These are phyloP conservation scores for Rugosomyces carneus DNA, from an alignment of 1,284 basidiomycete species.

Conservation along the genomic window DNA sequence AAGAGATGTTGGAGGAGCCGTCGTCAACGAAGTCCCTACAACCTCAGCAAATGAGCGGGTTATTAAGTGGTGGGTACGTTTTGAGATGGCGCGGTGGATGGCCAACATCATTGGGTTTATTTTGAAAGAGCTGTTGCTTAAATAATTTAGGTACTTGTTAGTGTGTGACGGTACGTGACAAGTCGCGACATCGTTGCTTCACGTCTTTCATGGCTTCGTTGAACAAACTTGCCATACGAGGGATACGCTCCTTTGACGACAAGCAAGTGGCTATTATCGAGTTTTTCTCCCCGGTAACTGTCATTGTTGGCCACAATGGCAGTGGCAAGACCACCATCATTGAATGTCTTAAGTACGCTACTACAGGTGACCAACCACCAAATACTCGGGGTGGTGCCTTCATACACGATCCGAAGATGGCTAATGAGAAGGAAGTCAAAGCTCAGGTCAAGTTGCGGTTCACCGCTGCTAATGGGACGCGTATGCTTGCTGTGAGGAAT, in stretches of 20 bases:
- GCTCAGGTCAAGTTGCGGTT: conserved; percentile 97
- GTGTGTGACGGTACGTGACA: conserved; percentile 12
- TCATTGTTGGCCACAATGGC: conserved; percentile 98
- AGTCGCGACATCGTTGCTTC: conserved; percentile 13
- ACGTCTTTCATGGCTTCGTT: conserved; percentile 64
- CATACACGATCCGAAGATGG: conserved; percentile 98
- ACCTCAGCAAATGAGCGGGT: conserved; percentile 16
- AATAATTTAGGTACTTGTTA: no score
- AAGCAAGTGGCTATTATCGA: conserved; percentile 93
- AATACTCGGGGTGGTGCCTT: conserved; percentile 98
- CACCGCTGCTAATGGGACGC: conserved; percentile 78
- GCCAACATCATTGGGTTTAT: conserved; percentile 12
- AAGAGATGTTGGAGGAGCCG: not conserved
- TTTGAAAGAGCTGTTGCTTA: not conserved
- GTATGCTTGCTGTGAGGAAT: conserved; percentile 93
- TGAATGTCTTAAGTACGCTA: conserved; percentile 98
- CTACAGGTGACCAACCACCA: conserved; percentile 95
- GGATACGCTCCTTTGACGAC: conserved; percentile 91
- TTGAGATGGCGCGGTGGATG: conserved; percentile 9
- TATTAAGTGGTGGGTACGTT: conserved; percentile 1
- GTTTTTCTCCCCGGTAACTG: conserved; percentile 96
- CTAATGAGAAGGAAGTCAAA: conserved; percentile 97
- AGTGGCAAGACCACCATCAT: conserved; percentile 99
- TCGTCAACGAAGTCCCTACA: conserved; percentile 2
- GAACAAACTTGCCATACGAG: conserved; percentile 83